Conservation (phyloP, 345 rosid species). For the Melaleuca alternifolia region DNA sequence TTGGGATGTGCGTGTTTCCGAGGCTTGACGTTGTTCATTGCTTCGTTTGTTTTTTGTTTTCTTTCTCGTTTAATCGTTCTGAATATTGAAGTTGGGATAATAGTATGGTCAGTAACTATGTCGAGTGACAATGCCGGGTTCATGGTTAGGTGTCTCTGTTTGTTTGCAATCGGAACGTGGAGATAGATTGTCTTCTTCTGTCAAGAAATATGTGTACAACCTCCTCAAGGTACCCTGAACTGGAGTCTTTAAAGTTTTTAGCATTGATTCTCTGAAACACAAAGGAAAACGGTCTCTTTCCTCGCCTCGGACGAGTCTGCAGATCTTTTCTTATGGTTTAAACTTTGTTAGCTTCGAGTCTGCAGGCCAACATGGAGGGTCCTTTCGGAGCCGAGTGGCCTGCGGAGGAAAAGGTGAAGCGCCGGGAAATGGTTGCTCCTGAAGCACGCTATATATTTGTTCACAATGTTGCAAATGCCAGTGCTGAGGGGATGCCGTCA, state of each 20-base stretch:
- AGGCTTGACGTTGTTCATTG: neutral
- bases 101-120: neutral
- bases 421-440: slow-evolving; percentile 65
- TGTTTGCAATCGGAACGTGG: slow-evolving; percentile 60
- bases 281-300: neutral
- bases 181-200: slow-evolving; percentile 40
- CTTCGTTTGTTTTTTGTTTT: neutral
- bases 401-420: slow-evolving; percentile 63
- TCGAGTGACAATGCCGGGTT: neutral
- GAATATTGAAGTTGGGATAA: neutral
- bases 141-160: slow-evolving; percentile 39
- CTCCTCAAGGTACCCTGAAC: slow-evolving; percentile 42
- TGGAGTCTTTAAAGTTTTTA: neutral
- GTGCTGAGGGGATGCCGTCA: slow-evolving; percentile 9
- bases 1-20: neutral
- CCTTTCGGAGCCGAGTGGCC: slow-evolving; percentile 67
- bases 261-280: neutral
- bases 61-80: neutral
- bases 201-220: slow-evolving; percentile 43
- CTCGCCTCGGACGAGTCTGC: neutral
- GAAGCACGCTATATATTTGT: slow-evolving; percentile 69
- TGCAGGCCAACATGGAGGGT: slow-evolving; percentile 75
- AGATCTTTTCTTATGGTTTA: neutral
- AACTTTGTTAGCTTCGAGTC: neutral
- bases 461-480: slow-evolving; percentile 4